Conservation (phyloP, 106 monocot species). For the Apostasia ramifera region DNA sequence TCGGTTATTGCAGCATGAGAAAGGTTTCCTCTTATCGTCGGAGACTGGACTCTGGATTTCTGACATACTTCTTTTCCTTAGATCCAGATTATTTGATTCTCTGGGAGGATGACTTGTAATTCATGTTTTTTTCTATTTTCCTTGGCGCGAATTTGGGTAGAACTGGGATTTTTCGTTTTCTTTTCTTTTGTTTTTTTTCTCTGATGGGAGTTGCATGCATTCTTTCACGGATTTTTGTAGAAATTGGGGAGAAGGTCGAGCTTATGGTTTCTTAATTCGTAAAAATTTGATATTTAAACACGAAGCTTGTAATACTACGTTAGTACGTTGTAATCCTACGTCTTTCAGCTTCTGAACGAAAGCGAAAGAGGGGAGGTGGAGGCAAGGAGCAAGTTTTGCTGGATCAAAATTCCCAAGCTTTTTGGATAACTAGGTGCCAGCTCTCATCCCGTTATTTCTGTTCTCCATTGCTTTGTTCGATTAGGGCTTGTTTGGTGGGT, state of each 20-base stretch:
- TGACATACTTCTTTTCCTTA: too few relatives aligned
- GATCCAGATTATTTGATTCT: too few relatives aligned
- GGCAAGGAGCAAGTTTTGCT: slow-evolving; percentile 1
- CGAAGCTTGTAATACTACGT: neutral
- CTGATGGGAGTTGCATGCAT: too few relatives aligned
- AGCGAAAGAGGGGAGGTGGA: neutral
- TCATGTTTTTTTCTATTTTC: too few relatives aligned
- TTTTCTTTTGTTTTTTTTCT: too few relatives aligned
- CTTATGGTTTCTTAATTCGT: neutral
- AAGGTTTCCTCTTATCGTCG: too few relatives aligned
- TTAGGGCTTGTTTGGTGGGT: neutral
- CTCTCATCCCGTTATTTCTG: slow-evolving; percentile 1
- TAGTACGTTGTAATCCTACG: slow-evolving; percentile 5
- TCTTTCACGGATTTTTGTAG: neutral
- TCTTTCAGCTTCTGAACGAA: slow-evolving; percentile 4
- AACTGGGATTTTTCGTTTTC: neutral
- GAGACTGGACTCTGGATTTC: too few relatives aligned
- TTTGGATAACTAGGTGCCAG: slow-evolving; percentile 8
- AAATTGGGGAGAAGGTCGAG: neutral
- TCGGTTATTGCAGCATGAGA: too few relatives aligned
- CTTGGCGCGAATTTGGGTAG: neutral
- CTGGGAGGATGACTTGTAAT: too few relatives aligned
- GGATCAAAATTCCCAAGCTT: slow-evolving; percentile 4
- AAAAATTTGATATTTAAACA: neutral
- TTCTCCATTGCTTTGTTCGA: neutral